A percentile compares a stretch with the other conserved stretches of the same genome.
These are phyloP conservation scores for Xylaria palmicola DNA, from an alignment of 495 filamentous ascomycete species.

Conservation along the genomic window DNA sequence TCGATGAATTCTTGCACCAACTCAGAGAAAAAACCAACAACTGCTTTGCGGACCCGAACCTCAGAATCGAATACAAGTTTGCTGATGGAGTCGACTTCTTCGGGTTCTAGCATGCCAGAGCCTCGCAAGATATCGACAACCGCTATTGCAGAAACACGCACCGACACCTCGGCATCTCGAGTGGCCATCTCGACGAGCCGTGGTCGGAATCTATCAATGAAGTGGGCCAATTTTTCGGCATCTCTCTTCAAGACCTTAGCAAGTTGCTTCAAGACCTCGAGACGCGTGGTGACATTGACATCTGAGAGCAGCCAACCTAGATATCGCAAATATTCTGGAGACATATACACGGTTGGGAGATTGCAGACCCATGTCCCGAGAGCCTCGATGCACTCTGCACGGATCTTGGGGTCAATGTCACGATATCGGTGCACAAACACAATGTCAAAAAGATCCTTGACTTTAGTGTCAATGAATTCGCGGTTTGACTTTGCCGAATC, in stretches of 20 bases:
- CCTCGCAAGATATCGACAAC: constrained; percentile 79
- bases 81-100: constrained; percentile 84
- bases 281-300: constrained; percentile 60
- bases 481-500: constrained; percentile 64
- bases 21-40: constrained; percentile 84
- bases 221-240: constrained; percentile 72
- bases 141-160: constrained; percentile 75
- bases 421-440: constrained; percentile 94
- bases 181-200: constrained; percentile 93
- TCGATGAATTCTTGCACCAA: constrained; percentile 82
- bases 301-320: constrained; percentile 94
- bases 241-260: constrained; percentile 75
- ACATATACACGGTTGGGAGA: constrained; percentile 82
- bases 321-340: constrained; percentile 84
- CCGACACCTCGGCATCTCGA: constrained; percentile 71
- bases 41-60: constrained; percentile 75
- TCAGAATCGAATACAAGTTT: constrained; percentile 86
- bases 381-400: constrained; percentile 78
- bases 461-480: constrained; percentile 60
- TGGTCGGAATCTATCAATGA: constrained; percentile 83
- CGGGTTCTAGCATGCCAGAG: constrained; percentile 81
- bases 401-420: constrained; percentile 84
- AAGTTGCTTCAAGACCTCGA: constrained; percentile 80
- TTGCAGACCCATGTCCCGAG: constrained; percentile 83
- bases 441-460: constrained; percentile 81